Percentiles rank a stretch among this genome's conserved stretches.
phyloP scores from a whole-genome alignment of 2,329 filamentous ascomycete genomes.

The Aspergillus alliaceus region DNA sequence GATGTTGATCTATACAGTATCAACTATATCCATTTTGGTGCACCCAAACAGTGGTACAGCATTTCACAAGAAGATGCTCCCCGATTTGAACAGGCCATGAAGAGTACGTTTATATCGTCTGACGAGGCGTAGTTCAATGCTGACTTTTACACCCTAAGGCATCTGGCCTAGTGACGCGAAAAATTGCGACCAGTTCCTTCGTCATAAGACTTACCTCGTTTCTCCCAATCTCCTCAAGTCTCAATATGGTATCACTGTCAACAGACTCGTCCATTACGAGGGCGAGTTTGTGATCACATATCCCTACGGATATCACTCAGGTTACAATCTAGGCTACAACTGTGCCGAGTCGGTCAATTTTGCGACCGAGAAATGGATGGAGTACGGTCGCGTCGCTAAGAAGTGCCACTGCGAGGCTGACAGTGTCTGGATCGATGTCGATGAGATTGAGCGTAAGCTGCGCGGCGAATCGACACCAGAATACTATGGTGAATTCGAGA shows the following conservation, averaged over 20 bases:
- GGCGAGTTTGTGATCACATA: constrained; percentile 99
- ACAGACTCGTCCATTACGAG: constrained; percentile 91
- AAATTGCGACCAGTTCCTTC: constrained; percentile 90
- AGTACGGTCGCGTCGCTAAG: constrained; percentile 92
- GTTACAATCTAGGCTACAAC: constrained; percentile 97
- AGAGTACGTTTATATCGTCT: constrained; percentile 48
- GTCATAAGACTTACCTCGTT: constrained; percentile 96
- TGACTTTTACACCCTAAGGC: constrained; percentile 32
- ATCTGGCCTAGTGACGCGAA: constrained; percentile 96
- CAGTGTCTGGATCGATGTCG: constrained; percentile 97
- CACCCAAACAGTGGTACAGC: constrained; percentile 99
- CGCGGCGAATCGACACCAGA: constrained; percentile 72
- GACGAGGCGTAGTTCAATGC: neutral
- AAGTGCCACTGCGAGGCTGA: constrained; percentile 96
- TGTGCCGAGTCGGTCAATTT: constrained; percentile 99
- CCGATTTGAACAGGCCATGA: constrained; percentile 93
- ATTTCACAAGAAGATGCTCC: constrained; percentile 94
- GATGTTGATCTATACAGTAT: constrained; percentile 99
- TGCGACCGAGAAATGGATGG: constrained; percentile 89
- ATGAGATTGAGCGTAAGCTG: constrained; percentile 91
- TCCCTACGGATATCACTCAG: constrained; percentile 96
- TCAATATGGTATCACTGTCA: constrained; percentile 92
- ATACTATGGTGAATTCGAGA: constrained; percentile 54
- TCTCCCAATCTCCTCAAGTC: constrained; percentile 84
- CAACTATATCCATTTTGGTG: constrained; percentile 98